Evolutionary conservation across 225 moss, liverwort and hornwort species (phyloP).

Genomic region (Anthoceros angustus): DNA sequence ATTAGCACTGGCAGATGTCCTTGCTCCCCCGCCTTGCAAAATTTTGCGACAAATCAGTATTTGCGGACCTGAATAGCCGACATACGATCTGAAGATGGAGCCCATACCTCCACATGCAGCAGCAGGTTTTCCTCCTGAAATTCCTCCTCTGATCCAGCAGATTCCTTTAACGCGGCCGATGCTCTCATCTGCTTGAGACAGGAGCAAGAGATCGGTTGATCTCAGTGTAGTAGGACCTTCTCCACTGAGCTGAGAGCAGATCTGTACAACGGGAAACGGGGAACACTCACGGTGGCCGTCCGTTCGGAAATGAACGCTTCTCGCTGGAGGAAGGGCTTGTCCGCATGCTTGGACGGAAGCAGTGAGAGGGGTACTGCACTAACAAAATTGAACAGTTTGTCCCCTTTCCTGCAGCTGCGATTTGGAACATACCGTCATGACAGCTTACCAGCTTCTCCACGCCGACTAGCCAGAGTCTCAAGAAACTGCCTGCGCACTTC

Average conservation of each 20-base stretch:
- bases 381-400: background rate
- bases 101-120: constrained; percentile 39
- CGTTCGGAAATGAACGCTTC: constrained; percentile 20
- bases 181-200: constrained; percentile 18
- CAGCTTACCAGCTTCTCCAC: background rate
- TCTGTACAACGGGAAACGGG: background rate
- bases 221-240: background rate
- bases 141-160: constrained; percentile 12
- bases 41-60: background rate
- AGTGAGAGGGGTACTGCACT: constrained; percentile 24
- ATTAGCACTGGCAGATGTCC: constrained; percentile 69
- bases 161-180: constrained; percentile 23
- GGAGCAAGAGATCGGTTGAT: no score
- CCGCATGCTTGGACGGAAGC: constrained; percentile 12
- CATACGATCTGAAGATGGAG: background rate
- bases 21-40: constrained; percentile 49
- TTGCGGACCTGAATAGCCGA: background rate
- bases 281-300: constrained; percentile 8
- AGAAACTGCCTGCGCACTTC: background rate
- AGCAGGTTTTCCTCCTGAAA: constrained; percentile 54
- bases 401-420: background rate
- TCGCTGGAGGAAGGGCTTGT: constrained; percentile 19
- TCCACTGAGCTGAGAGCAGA: constrained; percentile 6
- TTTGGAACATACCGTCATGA: background rate
- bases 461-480: constrained; percentile 2